These are phyloP conservation scores for Hymenoscyphus occultus DNA, from an alignment of 2,329 filamentous ascomycete genomes.

Conservation along the genomic window DNA sequence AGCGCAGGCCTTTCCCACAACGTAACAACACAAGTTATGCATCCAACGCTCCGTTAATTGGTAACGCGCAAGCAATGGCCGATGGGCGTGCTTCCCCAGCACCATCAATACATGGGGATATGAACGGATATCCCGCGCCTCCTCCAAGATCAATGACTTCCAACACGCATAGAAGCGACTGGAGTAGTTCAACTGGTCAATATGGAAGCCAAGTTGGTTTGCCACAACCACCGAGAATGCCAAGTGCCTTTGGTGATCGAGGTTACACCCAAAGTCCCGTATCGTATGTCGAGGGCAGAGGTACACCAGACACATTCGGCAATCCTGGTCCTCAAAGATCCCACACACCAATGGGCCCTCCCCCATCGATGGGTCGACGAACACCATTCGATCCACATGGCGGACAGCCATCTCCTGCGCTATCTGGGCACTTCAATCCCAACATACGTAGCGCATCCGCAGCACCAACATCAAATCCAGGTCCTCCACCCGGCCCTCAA, in stretches of 20 bases:
- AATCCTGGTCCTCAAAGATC: slow-evolving; percentile 31
- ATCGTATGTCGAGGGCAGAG: slow-evolving; percentile 27
- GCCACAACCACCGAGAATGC: slow-evolving; percentile 31
- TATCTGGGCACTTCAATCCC: slow-evolving; percentile 19
- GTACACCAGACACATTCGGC: slow-evolving; percentile 26
- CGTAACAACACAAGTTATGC: slow-evolving; percentile 58
- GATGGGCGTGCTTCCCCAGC: slow-evolving; percentile 37
- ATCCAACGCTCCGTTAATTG: slow-evolving; percentile 61
- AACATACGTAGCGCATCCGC: slow-evolving; percentile 22
- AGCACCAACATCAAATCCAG: slow-evolving; percentile 18
- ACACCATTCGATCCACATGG: slow-evolving; percentile 28
- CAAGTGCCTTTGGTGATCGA: slow-evolving; percentile 31
- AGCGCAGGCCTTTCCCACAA: slow-evolving; percentile 47
- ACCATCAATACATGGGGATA: slow-evolving; percentile 31
- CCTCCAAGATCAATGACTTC: slow-evolving; percentile 32
- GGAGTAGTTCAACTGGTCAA: slow-evolving; percentile 15
- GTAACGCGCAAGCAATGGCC: slow-evolving; percentile 60
- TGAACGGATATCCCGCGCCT: slow-evolving; percentile 21
- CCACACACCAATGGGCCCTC: slow-evolving; percentile 29
- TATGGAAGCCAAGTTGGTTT: slow-evolving; percentile 7
- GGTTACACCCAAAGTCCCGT: slow-evolving; percentile 33
- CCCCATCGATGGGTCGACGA: slow-evolving; percentile 29
- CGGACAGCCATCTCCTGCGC: slow-evolving; percentile 19
- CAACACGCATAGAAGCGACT: slow-evolving; percentile 28
- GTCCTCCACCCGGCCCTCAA: slow-evolving; percentile 14